Base-by-base conservation (phyloP, 2,329 filamentous ascomycete genomes). In the Fusarium ramigenum region DNA sequence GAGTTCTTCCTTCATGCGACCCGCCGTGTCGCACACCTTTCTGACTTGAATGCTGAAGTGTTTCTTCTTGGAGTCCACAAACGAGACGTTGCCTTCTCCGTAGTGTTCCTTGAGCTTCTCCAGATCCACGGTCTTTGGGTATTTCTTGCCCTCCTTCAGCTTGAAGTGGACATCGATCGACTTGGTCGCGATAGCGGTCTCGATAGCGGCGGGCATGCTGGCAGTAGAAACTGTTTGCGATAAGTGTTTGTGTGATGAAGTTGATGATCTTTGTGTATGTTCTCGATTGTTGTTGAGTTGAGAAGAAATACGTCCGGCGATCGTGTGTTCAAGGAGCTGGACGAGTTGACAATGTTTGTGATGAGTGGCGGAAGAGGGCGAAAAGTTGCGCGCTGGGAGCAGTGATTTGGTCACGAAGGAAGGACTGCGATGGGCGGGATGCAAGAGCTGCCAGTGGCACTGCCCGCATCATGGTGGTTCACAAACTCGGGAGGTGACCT, bases 361-460 rank as follows among this genome's bases (percentile, higher is more conserved):
- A 32, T 16, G 4, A 23, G 12, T 4, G 2, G 11, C 0, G 9
- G 9, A 37, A 37, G 36, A 18, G 16, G 2, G 11, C 0, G 7
- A 9, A 37, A 18, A 16, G 9, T 19, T 1, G 5, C 3, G 2
- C 14, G 0, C 14, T 30, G 1, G 3, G 9, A 9, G 5, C 2
- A 12, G 21, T n/a, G 7, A 32, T 18, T 32, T 15, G 5, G 10
- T 1, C 5, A 9, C 14, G 10, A 9, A 18, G 15, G 11, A 32
- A 15, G 10, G 21, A 9, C 2, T 12, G 28, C 18, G 28, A 14
- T 9, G 8, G 15, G 15, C 18, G 5, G n/a, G 10, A 32, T 32
- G 4, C 28, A 5, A 16, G 15, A 49, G 15, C 1, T 12, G 10
- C 4, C 28, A 18, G 28, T 32, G 21, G 19, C 12, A 18, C 21